Evolutionary conservation across 306 rosid genomes (phyloP), one percentile per base, ranked within the genome.

Genomic region (Dryas octopetala): DNA sequence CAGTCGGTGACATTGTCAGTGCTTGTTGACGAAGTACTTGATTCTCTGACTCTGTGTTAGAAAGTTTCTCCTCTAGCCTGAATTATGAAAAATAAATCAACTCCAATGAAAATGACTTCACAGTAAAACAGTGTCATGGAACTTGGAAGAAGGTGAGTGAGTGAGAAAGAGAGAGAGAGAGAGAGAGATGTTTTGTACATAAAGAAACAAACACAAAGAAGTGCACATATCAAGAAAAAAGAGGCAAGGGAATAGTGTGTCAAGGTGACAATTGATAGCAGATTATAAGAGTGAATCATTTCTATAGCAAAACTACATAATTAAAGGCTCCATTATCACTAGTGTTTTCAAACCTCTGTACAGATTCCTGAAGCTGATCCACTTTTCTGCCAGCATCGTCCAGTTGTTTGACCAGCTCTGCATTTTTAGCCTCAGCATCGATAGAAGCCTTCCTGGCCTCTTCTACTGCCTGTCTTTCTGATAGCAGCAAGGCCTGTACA

Each of bases 1-100:
- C 98, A 43, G 97, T 93, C 58, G 99, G 98, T 40, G 99, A 96
- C 83, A 87, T 89, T 73, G 94, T 87, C 91, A 96, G 76, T 83
- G 98, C 97, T 87, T 96, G 98, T 85, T 96, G 99, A 77, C 99
- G 99, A 90, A 96, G 95, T 80, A 96, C 96, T 85, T 96, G 99
- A 76, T 96, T 96, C 88, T 96, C 99, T 3, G 99, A 92, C 86
- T 96, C 99, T 62, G 96, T 79, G 83, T 93, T 96, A 80, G 99
- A 92, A 76, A 96, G 85, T 80, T 96, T 96, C 67, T 96, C 99
- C 78, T 92, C 99, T 71, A 96, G 88, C 89, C 99, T 96, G 82
- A 68, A 73, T 51, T 75, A 88, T 54, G 68, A 66, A 77, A 53
- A 53, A 82, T 57, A 43, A 43, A 66, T 72, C 66, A 51, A 75